Conservation (phyloP, 2,329 filamentous ascomycete genomes). For the Lasiodiplodia hormozganensis region DNA sequence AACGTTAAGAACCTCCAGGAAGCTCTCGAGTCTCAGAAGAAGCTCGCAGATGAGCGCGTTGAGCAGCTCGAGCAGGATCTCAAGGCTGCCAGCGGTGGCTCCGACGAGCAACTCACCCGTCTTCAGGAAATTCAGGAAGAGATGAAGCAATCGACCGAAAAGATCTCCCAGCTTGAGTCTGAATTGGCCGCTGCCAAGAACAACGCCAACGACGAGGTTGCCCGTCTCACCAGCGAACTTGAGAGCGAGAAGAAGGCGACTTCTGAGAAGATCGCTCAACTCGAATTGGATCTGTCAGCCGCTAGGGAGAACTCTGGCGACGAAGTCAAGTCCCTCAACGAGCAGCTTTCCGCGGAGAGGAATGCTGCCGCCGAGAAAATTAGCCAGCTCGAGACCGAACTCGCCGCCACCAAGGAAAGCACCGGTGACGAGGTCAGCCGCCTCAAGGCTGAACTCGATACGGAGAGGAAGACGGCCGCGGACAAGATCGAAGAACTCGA, state of each 20-base stretch:
- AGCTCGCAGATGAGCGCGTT: constrained; percentile 7
- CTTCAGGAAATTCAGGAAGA: constrained; percentile 22
- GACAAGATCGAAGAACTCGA: constrained; percentile 23
- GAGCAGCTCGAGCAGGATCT: constrained; percentile 26
- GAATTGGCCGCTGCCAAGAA: constrained; percentile 19
- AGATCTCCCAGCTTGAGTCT: constrained; percentile 22
- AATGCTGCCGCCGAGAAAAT: constrained; percentile 26
- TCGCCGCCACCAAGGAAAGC: constrained; percentile 17
- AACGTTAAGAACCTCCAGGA: constrained; percentile 19
- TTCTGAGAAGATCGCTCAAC: constrained; percentile 5
- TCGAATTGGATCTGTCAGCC: constrained; percentile 15
- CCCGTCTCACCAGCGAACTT: constrained; percentile 11
- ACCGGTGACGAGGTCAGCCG: constrained; percentile 11
- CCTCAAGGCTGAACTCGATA: constrained; percentile 12
- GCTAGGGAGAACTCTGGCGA: constrained; percentile 14
- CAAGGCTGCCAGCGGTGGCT: constrained; percentile 18
- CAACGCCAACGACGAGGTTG: constrained; percentile 13
- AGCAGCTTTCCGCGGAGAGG: constrained; percentile 14
- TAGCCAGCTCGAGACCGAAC: constrained; percentile 24
- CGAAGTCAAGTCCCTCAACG: constrained; percentile 6
- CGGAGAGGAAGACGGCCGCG: constrained; percentile 18
- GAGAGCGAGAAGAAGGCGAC: constrained; percentile 22
- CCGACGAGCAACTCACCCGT: constrained; percentile 4
- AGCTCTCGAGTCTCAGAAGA: constrained; percentile 21
- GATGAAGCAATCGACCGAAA: constrained; percentile 24